Percentiles rank a stretch among this genome's conserved stretches.
Evolutionary conservation across 2,329 filamentous ascomycete genomes (phyloP).

Genomic region (Ustulina deusta): DNA sequence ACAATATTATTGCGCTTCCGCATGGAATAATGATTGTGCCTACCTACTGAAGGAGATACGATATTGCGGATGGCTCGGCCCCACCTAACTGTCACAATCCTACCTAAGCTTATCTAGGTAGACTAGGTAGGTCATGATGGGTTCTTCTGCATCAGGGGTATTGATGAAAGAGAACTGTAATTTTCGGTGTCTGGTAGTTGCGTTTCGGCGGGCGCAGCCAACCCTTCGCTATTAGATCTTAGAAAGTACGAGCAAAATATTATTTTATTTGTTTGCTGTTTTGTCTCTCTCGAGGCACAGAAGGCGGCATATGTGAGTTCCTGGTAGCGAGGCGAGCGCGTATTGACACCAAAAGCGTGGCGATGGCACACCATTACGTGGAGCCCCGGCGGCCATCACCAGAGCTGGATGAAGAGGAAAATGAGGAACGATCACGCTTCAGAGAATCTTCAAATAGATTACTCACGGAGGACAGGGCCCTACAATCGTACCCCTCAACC

Average conservation of each 20-base stretch:
- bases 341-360: background rate
- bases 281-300: background rate
- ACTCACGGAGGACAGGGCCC: background rate
- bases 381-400: background rate
- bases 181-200: background rate
- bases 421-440: background rate
- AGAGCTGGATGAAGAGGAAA: conserved; percentile 4
- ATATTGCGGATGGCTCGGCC: too few species aligned
- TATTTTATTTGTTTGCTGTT: background rate
- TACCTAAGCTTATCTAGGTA: too few species aligned
- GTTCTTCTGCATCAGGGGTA: background rate
- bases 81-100: too few species aligned
- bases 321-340: background rate
- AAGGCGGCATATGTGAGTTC: background rate
- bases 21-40: too few species aligned
- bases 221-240: background rate
- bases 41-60: too few species aligned
- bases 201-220: background rate
- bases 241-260: background rate
- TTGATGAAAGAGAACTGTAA: background rate
- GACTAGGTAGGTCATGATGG: too few species aligned
- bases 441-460: background rate
- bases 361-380: conserved; percentile 3
- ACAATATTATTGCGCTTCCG: too few species aligned
- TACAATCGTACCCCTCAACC: background rate